Evolutionary conservation across 306 rosid genomes (phyloP), one percentile per base, ranked within the genome.

Genomic region (Begonia fuchsioides): DNA sequence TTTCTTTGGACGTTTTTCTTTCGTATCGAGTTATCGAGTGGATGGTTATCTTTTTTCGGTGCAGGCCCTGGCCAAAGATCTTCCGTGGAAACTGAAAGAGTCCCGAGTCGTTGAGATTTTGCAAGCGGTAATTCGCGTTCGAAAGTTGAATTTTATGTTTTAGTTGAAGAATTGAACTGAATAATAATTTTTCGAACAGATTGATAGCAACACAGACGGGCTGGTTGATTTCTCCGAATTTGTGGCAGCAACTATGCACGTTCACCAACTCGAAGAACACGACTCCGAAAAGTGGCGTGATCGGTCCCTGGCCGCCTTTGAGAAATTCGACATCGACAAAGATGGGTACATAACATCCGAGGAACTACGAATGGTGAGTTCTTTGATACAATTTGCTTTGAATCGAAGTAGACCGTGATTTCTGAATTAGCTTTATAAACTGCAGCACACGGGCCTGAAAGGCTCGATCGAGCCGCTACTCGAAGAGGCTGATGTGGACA

Each of bases 1-100:
- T 40, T 13, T 40, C n/a, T n/a, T 40, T 10, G n/a, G 45, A 41
- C 45, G 12, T 11, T 41, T n/a, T 41, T 16, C 16, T 50, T 61
- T 56, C 38, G 35, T 2, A 26, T 4, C 8, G 35, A 26, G 35
- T 26, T 26, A 26, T 26, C 35, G 44, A 18, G 32, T 43, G 39
- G 19, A 17, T 52, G 8, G 44, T 5, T 57, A 17, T 49, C 13
- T 55, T 35, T 32, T 53, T 58, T 71, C 45, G 11, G 49, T 66
- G 81, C 82, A 92, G 98, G 98, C 98, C 51, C 96, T 92, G 63
- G 98, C 98, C 47, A 86, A 92, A 72, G 98, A 92, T 69, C 86
- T 85, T 43, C 98, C 98, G 17, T 92, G 94, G 94, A 77, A 75
- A 75, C 68, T 92, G 80, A 92, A 92, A 76, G 98, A 85, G 11